Percentiles rank a stretch among this genome's conserved stretches.
Evolutionary conservation across 148 eudicot species (phyloP).

Genomic region (Diospyros lotus): DNA sequence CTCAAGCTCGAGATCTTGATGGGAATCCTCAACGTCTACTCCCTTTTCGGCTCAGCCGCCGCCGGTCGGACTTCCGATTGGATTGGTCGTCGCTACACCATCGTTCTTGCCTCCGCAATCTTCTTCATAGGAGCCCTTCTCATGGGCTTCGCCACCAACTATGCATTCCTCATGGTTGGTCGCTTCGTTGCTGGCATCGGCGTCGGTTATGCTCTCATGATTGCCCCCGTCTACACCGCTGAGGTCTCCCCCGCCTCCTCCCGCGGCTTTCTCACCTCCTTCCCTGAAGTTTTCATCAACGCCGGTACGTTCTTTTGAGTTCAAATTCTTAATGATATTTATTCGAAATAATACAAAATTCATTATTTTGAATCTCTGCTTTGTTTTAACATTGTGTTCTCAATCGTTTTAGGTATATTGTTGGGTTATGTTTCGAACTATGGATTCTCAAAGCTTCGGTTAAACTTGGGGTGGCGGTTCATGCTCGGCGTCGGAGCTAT

Average conservation of each 20-base stretch:
- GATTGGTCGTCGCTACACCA: constrained; percentile 47
- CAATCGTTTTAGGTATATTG: constrained; percentile 24
- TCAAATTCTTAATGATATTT: too few species aligned
- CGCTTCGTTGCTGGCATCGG: constrained; percentile 50
- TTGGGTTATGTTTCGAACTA: constrained; percentile 67
- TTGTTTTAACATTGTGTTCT: neutral
- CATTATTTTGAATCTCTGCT: too few species aligned
- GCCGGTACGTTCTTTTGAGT: constrained; percentile 24
- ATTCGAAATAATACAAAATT: too few species aligned
- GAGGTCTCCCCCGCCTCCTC: constrained; percentile 75
- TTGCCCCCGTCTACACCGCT: constrained; percentile 82
- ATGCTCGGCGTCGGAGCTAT: constrained; percentile 77
- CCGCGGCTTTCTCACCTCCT: constrained; percentile 75
- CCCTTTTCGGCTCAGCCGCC: constrained; percentile 39
- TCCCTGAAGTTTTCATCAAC: constrained; percentile 83
- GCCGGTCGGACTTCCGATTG: constrained; percentile 52
- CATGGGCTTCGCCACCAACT: constrained; percentile 49
- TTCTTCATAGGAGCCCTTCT: constrained; percentile 42
- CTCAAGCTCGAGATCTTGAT: constrained; percentile 32
- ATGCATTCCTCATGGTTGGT: constrained; percentile 44
- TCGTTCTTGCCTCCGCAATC: constrained; percentile 32
- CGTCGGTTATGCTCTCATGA: constrained; percentile 46
- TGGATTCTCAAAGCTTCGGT: constrained; percentile 55
- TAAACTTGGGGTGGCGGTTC: constrained; percentile 59
- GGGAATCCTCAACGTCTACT: constrained; percentile 37